These are phyloP conservation scores for Suhomyces anneliseae DNA, from an alignment of 1,139 yeast species.

Conservation along the genomic window DNA sequence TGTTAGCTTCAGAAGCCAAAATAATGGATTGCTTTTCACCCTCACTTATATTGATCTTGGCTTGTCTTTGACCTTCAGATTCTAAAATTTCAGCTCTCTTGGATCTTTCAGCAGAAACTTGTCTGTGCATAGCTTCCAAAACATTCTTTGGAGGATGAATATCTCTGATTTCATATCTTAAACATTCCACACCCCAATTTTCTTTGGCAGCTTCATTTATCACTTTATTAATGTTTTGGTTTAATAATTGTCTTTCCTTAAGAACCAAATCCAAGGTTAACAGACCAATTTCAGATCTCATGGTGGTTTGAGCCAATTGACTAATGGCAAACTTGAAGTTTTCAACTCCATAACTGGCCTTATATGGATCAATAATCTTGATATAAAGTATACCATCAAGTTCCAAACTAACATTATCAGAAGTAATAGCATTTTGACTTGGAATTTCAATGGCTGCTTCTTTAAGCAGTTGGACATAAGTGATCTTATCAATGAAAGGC, in stretches of 20 bases:
- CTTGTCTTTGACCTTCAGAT: conserved; percentile 79
- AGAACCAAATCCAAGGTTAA: conserved; percentile 75
- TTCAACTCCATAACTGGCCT: conserved; percentile 87
- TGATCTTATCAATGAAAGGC: conserved; percentile 73
- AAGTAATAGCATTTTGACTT: conserved; percentile 79
- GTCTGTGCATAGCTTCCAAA: conserved; percentile 89
- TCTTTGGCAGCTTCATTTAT: conserved; percentile 82
- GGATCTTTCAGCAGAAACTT: conserved; percentile 82
- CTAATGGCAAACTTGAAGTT: conserved; percentile 84
- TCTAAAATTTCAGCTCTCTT: conserved; percentile 86
- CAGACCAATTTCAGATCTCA: conserved; percentile 87
- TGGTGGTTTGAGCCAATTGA: conserved; percentile 87
- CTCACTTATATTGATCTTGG: conserved; percentile 79
- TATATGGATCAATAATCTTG: conserved; percentile 76
- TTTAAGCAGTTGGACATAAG: conserved; percentile 78
- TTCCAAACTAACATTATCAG: conserved; percentile 82
- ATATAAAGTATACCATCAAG: conserved; percentile 83
- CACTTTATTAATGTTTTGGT: conserved; percentile 70
- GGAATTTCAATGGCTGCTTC: conserved; percentile 86
- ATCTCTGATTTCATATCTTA: conserved; percentile 84
- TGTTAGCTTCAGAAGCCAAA: conserved; percentile 68
- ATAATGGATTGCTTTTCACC: conserved; percentile 72
- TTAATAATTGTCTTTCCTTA: conserved; percentile 71
- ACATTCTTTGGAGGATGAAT: conserved; percentile 86
- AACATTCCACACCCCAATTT: conserved; percentile 81